These are phyloP conservation scores for Kwoniella sp. DNA, from an alignment of 768 basidiomycete species.

Conservation along the genomic window DNA sequence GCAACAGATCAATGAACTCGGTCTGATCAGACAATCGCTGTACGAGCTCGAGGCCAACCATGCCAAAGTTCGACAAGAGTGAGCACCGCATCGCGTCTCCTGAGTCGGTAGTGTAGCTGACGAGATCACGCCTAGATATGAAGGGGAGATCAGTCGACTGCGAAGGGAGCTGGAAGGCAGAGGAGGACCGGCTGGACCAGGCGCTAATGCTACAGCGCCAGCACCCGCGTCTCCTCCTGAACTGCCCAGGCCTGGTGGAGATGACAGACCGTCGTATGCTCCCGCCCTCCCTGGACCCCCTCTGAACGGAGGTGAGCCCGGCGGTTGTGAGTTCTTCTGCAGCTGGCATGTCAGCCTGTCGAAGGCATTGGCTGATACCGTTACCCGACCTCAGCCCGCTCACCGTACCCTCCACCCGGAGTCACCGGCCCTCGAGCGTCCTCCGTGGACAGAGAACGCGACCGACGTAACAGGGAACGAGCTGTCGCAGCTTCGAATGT, in stretches of 20 bases:
- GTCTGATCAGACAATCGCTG: conserved; percentile 78
- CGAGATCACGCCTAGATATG: conserved; percentile 55
- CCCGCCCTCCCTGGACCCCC: conserved; percentile 47
- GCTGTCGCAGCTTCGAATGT: conserved; percentile 14
- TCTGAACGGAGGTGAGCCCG: conserved; percentile 49
- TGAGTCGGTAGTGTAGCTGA: neutral
- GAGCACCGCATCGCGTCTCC: conserved; percentile 5
- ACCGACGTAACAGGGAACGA: conserved; percentile 31
- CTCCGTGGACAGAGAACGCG: conserved; percentile 41
- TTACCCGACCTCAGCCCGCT: conserved; percentile 24
- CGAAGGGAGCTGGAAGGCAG: conserved; percentile 62
- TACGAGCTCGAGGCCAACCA: conserved; percentile 90
- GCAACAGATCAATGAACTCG: conserved; percentile 79
- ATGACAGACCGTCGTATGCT: conserved; percentile 43
- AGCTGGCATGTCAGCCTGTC: no score
- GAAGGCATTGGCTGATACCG: neutral
- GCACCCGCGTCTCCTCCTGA: conserved; percentile 37
- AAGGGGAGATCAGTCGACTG: conserved; percentile 72
- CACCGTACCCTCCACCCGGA: conserved; percentile 32
- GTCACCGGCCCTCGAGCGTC: conserved; percentile 9
- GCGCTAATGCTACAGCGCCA: conserved; percentile 35
- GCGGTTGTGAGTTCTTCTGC: conserved; percentile 48
- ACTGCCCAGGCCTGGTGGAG: conserved; percentile 38
- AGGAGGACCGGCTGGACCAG: conserved; percentile 10
- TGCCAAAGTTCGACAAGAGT: conserved; percentile 71